These are phyloP conservation scores for Curvularia lunata DNA, from an alignment of 2,329 filamentous ascomycete genomes.

Conservation along the genomic window DNA sequence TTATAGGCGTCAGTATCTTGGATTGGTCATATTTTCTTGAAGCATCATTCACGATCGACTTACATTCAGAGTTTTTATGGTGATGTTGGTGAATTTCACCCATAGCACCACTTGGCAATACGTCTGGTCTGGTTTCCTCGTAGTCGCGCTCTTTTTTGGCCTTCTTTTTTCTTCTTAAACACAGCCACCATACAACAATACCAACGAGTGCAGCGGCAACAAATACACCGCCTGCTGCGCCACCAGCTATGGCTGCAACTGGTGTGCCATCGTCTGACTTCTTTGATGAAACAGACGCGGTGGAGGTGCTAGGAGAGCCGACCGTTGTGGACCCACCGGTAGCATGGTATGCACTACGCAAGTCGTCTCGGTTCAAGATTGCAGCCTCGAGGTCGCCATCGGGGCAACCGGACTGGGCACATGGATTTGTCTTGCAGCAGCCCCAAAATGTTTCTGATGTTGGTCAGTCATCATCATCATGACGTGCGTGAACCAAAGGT, in stretches of 20 bases:
- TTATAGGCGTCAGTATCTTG: background rate
- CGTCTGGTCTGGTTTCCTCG: background rate
- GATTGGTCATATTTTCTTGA: too few relatives aligned
- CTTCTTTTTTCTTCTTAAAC: conserved; percentile 18
- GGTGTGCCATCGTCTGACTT: conserved; percentile 7
- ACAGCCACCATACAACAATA: conserved; percentile 26
- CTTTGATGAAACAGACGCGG: background rate
- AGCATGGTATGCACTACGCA: conserved; percentile 24
- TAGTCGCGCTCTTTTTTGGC: conserved; percentile 3
- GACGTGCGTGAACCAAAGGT: background rate
- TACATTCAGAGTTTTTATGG: background rate
- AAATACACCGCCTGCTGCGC: conserved; percentile 29
- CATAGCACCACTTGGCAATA: background rate
- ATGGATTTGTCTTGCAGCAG: conserved; percentile 49
- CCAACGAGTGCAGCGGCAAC: conserved; percentile 23
- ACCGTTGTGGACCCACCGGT: conserved; percentile 13
- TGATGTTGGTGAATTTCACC: background rate
- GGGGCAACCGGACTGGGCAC: conserved; percentile 37
- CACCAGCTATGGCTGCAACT: conserved; percentile 35
- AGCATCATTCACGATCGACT: background rate
- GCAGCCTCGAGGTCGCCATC: conserved; percentile 32
- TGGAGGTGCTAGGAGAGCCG: conserved; percentile 2
- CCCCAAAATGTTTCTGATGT: conserved; percentile 42
- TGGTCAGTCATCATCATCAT: background rate
- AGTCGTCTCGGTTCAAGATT: conserved; percentile 21